phyloP scores from a whole-genome alignment of 495 filamentous ascomycete species.

The Penicillium psychrofluorescens region DNA sequence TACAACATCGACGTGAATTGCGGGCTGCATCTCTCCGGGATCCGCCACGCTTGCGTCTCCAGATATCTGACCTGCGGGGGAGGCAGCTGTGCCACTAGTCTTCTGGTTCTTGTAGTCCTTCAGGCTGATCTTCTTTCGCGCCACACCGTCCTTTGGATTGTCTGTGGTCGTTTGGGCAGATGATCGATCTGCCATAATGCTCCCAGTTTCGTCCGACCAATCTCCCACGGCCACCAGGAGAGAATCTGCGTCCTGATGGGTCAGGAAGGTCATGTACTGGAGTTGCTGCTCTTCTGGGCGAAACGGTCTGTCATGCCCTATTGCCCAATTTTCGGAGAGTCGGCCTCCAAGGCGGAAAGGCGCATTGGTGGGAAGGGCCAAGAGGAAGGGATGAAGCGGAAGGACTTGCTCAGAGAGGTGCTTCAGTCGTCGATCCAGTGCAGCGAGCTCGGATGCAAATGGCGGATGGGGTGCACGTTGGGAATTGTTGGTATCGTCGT shows the following conservation, averaged over 20 bases:
- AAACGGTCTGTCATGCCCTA: constrained; percentile 42
- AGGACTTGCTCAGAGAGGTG: constrained; percentile 39
- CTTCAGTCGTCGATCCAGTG: constrained; percentile 34
- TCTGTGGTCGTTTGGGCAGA: constrained; percentile 27
- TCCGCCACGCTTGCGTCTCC: constrained; percentile 8
- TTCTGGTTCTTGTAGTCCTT: constrained; percentile 44
- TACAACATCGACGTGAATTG: constrained; percentile 8
- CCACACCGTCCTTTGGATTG: constrained; percentile 9
- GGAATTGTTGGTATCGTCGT: constrained; percentile 12
- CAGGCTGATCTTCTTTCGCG: constrained; percentile 46
- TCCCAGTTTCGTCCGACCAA: constrained; percentile 45
- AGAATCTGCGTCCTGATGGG: constrained; percentile 40
- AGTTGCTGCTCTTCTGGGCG: constrained; percentile 41
- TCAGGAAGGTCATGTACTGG: constrained; percentile 48
- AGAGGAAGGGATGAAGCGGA: constrained; percentile 41
- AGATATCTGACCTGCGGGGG: constrained; percentile 11
- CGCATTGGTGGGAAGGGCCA: constrained; percentile 38
- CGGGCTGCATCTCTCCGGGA: constrained; percentile 13
- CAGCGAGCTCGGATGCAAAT: constrained; percentile 21
- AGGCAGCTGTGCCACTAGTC: constrained; percentile 18
- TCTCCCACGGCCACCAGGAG: constrained; percentile 42
- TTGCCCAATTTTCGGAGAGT: constrained; percentile 41
- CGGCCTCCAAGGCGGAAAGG: constrained; percentile 33
- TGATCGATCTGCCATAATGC: constrained; percentile 36
- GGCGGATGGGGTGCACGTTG: constrained; percentile 10